Evolutionary conservation across 805 yeast genomes (phyloP).

Genomic region (Ogataea glucozyma): DNA sequence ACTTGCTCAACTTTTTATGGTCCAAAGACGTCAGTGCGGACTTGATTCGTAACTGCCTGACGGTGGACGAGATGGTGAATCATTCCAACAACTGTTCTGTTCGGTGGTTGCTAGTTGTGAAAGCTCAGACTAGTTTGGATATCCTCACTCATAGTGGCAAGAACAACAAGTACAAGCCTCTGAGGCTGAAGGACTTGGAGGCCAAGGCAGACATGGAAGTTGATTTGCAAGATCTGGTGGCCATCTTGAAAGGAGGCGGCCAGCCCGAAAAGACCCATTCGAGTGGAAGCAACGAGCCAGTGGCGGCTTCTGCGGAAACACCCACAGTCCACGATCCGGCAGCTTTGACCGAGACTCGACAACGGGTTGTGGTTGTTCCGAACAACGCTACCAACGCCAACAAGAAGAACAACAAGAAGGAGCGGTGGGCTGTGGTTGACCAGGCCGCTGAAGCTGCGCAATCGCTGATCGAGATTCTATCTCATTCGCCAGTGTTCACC

Average conservation of each 20-base stretch:
- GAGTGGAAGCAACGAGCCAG: background rate
- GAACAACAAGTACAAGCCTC: constrained; percentile 68
- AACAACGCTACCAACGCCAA: constrained; percentile 82
- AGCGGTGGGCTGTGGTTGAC: constrained; percentile 75
- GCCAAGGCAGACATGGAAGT: constrained; percentile 69
- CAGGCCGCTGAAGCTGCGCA: constrained; percentile 64
- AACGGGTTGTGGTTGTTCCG: constrained; percentile 65
- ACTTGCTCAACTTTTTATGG: constrained; percentile 70
- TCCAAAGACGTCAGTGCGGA: constrained; percentile 78
- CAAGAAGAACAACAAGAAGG: constrained; percentile 72
- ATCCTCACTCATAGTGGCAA: constrained; percentile 19
- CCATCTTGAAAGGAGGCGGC: constrained; percentile 36
- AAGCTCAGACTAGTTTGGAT: constrained; percentile 52
- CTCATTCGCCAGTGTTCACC: constrained; percentile 70
- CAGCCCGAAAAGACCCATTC: constrained; percentile 11
- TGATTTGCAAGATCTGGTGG: constrained; percentile 64
- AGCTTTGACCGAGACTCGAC: constrained; percentile 33
- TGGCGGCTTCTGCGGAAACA: background rate
- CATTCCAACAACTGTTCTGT: constrained; percentile 70
- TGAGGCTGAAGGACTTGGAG: constrained; percentile 66
- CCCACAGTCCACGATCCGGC: constrained; percentile 12
- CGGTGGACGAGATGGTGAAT: constrained; percentile 63
- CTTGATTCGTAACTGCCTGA: constrained; percentile 43
- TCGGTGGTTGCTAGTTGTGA: constrained; percentile 74
- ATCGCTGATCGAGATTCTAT: constrained; percentile 51